Evolutionary conservation across 2,329 filamentous ascomycete species (phyloP).

Genomic region (Paecilomyces formosus): DNA sequence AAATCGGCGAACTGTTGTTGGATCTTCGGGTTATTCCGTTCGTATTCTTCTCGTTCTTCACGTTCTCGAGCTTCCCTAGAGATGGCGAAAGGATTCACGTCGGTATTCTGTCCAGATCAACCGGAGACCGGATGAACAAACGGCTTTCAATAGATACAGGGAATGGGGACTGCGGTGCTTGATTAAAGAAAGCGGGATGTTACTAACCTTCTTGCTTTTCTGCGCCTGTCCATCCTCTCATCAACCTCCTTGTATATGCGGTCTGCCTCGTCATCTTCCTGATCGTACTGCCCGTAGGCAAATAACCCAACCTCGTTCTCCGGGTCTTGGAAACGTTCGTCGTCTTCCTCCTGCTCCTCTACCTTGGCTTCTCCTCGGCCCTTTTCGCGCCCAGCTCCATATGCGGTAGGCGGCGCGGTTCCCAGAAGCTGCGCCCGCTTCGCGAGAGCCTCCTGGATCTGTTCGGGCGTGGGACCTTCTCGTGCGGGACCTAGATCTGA

Average conservation of each 20-base stretch:
- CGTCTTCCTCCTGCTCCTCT: constrained; percentile 61
- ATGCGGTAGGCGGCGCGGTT: constrained; percentile 62
- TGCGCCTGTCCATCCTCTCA: constrained; percentile 88
- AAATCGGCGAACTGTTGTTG: constrained; percentile 95
- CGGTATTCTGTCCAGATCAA: constrained; percentile 69
- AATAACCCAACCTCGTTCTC: constrained; percentile 97
- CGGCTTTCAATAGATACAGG: constrained; percentile 32
- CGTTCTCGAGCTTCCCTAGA: constrained; percentile 89
- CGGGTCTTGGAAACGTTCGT: constrained; percentile 85
- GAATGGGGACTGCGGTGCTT: constrained; percentile 7
- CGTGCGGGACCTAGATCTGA: constrained; percentile 92
- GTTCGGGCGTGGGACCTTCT: constrained; percentile 92
- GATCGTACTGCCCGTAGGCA: constrained; percentile 89
- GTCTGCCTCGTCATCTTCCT: constrained; percentile 96
- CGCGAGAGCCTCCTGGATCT: constrained; percentile 95
- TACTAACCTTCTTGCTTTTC: constrained; percentile 80
- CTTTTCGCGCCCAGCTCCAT: constrained; percentile 66
- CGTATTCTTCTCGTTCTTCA: constrained; percentile 88
- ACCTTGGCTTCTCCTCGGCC: constrained; percentile 57
- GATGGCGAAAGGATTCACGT: constrained; percentile 52
- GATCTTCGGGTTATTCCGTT: constrained; percentile 96
- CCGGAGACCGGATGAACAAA: constrained; percentile 60
- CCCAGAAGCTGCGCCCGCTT: constrained; percentile 83
- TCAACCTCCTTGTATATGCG: constrained; percentile 93
- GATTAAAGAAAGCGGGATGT: constrained; percentile 14